Base-by-base conservation (phyloP, 305 asterid species). In the Galium porrigens region DNA sequence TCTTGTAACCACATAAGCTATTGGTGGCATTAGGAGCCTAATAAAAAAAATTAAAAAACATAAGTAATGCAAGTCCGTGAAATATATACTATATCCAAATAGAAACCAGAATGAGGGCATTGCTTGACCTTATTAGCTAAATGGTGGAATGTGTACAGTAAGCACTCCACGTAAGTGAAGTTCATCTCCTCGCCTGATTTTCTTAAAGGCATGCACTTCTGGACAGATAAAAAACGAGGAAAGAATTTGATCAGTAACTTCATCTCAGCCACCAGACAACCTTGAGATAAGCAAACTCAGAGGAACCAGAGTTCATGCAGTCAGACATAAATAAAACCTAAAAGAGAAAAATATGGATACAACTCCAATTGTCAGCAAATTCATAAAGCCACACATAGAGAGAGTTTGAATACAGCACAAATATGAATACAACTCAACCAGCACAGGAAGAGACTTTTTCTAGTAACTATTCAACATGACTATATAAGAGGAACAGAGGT, bases 11-110 rank as follows among this genome's bases (percentile, higher is more conserved):
- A 64, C 98, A 91, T 67, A 91, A 73, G 78, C 94, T 83, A 81
- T 91, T 91, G 62, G 95, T 84, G 61, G 95, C 92, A 78, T 86
- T 88, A 70, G 96, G 96, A 63, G 92, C 89, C 98, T 88, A 86
- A 77, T 61, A 41, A 67, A 74, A 62, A 61, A 73, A 22, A 0
- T n/a, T n/a, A 66, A 61, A 72, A 49, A 73, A 55, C 68, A 65
- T 69, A 17, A 73, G 77, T n/a, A 56, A 44, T 46, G 66, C 67
- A 63, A 44, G 18, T 5, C 4, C 58, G 33, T 58, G 44, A 34
- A 32, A 70, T 27, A 2, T 27, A 2, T 27, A 27, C 30, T 27
- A 64, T 66, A 67, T 33, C 64, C 63, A 64, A 32, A 58, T 36
- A 27, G 39, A 55, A 22, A 33, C 17, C 10, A 34, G 18, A 61